Evolutionary conservation across 495 filamentous ascomycete genomes (phyloP), one percentile per base, ranked within the genome.

Genomic region (Chaetomium fimeti): DNA sequence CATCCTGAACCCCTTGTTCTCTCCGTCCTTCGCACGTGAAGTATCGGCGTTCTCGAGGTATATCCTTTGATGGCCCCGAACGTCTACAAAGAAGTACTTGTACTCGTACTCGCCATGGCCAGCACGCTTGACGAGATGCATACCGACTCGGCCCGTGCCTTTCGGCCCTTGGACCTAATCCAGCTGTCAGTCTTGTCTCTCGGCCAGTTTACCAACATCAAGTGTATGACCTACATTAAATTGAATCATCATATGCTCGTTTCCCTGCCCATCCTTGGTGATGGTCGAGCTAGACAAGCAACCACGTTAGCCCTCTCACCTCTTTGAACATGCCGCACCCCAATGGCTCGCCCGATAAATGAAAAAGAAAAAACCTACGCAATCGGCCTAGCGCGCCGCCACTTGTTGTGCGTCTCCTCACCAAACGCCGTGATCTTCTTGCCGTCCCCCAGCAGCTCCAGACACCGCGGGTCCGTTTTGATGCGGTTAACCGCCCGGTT

Each of bases 401-500:
- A 97, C 67, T 88, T 87, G 67, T 88, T 94, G 71, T 76, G 79
- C 20, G 89, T 93, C 64, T 88, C 85, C 68, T 97, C 93, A 24
- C 94, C 94, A 77, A 87, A 90, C 5, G 92, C 91, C 51, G 80
- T 83, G 54, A 97, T 95, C 68, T 92, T 84, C 57, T 86, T 86
- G 20, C 83, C 81, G 32, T 86, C 82, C 22, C 93, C 94, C 15
- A 98, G 83, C n/a, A 97, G 71, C 62, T 86, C 84, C 29, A 84
- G 80, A 70, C 89, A 93, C 49, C 84, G 77, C 16, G 84, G 71
- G 71, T 96, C 90, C 42, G 81, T 78, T 72, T 87, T 89, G 70
- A 98, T 87, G 49, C 88, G 87, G 66, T 91, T 84, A 38, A 95
- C 89, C 1, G 91, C 90, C 49, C 88, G 87, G 75, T 95, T 96